Evolutionary conservation across 257 asterid genomes (phyloP).

Genomic region (Ligustrum vulgare): DNA sequence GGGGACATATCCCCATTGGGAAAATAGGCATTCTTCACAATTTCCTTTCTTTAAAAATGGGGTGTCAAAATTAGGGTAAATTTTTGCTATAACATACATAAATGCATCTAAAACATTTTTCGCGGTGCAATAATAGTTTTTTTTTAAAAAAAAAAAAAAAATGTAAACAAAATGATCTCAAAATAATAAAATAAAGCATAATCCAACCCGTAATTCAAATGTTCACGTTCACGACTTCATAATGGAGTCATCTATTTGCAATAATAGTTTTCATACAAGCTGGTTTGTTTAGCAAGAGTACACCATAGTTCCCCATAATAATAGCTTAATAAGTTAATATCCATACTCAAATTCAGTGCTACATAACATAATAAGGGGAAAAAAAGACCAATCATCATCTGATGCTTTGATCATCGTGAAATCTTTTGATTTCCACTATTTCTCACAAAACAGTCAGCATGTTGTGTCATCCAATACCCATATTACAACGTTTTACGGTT

Average conservation of each 20-base stretch:
- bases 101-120: too few relatives aligned
- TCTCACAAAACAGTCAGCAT: conserved; percentile 56
- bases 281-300: not conserved
- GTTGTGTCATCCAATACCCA: not conserved
- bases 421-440: conserved; percentile 36
- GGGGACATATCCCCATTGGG: too few relatives aligned
- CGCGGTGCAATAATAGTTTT: too few relatives aligned
- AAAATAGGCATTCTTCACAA: too few relatives aligned
- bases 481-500: not conserved
- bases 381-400: conserved; percentile 23
- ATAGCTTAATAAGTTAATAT: not conserved
- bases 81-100: too few relatives aligned
- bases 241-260: not conserved
- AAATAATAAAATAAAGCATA: not conserved
- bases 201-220: not conserved
- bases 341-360: not conserved
- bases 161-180: too few relatives aligned
- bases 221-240: not conserved
- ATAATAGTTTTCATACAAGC: not conserved
- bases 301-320: not conserved
- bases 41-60: too few relatives aligned
- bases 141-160: too few relatives aligned
- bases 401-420: conserved; percentile 55
- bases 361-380: not conserved
- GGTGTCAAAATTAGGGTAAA: too few relatives aligned